Evolutionary conservation across 1,139 yeast genomes (phyloP).

Genomic region (Diutina ranongensis): DNA sequence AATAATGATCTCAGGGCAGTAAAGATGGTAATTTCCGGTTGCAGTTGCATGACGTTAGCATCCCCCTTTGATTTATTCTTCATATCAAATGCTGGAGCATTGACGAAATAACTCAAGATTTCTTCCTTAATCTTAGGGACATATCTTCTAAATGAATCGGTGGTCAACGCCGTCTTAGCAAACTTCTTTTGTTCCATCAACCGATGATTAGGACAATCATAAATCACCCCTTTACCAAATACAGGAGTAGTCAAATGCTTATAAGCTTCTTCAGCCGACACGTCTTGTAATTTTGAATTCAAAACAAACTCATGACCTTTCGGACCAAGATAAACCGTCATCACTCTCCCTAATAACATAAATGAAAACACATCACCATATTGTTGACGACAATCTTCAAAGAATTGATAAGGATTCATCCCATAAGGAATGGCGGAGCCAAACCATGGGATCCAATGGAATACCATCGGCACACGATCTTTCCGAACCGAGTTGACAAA

Average conservation of each 20-base stretch:
- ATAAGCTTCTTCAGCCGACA: conserved; percentile 94
- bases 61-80: conserved; percentile 33
- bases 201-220: conserved; percentile 88
- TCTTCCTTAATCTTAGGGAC: conserved; percentile 87
- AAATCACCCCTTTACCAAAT: conserved; percentile 92
- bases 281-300: conserved; percentile 82
- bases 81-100: conserved; percentile 30
- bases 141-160: conserved; percentile 71
- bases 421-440: conserved; percentile 88
- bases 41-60: conserved; percentile 67
- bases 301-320: conserved; percentile 95
- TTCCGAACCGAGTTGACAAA: conserved; percentile 57
- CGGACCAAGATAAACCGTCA: conserved; percentile 96
- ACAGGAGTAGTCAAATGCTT: conserved; percentile 94
- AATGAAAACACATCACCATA: conserved; percentile 92
- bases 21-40: conserved; percentile 92
- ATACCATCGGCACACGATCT: conserved; percentile 80
- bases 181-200: conserved; percentile 98
- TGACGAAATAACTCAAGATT: conserved; percentile 47
- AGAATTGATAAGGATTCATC: conserved; percentile 86
- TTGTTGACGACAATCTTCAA: conserved; percentile 61
- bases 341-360: conserved; percentile 74
- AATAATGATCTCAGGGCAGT: conserved; percentile 87
- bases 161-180: conserved; percentile 80
- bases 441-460: conserved; percentile 91